phyloP scores from a whole-genome alignment of 805 yeast species.

The Ogataea dorogensis region DNA sequence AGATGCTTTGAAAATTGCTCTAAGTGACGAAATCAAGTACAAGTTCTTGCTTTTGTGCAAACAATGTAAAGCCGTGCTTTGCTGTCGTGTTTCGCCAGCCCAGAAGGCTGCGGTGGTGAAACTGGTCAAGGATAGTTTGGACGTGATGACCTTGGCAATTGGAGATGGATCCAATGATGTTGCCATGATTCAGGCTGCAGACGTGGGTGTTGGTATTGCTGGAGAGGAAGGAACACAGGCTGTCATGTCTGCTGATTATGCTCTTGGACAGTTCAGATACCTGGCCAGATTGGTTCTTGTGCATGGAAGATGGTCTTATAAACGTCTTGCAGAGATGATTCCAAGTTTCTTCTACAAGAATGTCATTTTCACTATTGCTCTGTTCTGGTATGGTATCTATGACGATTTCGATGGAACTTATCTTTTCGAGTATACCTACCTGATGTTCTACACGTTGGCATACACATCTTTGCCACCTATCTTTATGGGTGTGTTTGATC shows the following conservation, averaged over 20 bases:
- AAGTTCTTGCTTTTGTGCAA: constrained; percentile 72
- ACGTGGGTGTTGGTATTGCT: constrained; percentile 86
- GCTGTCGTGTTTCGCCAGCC: constrained; percentile 87
- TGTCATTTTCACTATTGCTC: constrained; percentile 68
- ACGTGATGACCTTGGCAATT: constrained; percentile 82
- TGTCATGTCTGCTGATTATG: constrained; percentile 85
- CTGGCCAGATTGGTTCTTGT: constrained; percentile 63
- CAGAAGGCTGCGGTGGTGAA: constrained; percentile 84
- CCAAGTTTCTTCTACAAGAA: constrained; percentile 80
- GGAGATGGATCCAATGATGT: constrained; percentile 92
- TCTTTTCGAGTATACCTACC: constrained; percentile 71
- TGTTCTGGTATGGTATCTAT: constrained; percentile 79
- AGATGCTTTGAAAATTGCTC: constrained; percentile 62
- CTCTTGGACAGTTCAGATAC: constrained; percentile 78
- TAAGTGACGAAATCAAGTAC: constrained; percentile 39
- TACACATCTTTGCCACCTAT: constrained; percentile 81
- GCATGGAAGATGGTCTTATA: constrained; percentile 88
- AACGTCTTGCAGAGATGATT: constrained; percentile 78
- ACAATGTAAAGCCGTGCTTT: constrained; percentile 76
- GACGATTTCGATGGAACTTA: constrained; percentile 78
- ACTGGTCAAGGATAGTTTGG: constrained; percentile 67
- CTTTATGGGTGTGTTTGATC: constrained; percentile 75
- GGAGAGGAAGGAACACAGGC: constrained; percentile 93
- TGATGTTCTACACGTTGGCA: constrained; percentile 81
- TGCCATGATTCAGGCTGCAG: constrained; percentile 87